phyloP scores from a whole-genome alignment of 1,139 yeast genomes.

The Insectozyma bohioensis region DNA sequence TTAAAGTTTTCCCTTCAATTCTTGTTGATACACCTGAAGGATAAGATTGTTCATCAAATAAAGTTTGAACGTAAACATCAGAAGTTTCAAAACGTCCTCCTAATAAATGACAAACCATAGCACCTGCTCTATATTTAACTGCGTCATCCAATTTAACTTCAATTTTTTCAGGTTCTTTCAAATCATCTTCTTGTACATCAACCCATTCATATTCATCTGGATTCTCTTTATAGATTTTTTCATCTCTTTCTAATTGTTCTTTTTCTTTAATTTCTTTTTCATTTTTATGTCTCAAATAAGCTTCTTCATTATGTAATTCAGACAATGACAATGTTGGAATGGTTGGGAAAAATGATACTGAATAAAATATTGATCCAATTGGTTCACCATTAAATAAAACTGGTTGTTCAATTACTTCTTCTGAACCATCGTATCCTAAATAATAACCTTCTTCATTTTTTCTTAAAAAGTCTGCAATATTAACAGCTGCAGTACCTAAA shows the following conservation, averaged over 20 bases:
- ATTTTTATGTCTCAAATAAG: conserved; percentile 28
- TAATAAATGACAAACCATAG: conserved; percentile 51
- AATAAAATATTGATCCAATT: conserved; percentile 53
- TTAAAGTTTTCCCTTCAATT: conserved; percentile 39
- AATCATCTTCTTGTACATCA: conserved; percentile 49
- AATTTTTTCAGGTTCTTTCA: conserved; percentile 44
- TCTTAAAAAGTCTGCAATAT: conserved; percentile 50
- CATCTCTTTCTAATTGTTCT: conserved; percentile 36
- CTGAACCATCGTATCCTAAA: conserved; percentile 53
- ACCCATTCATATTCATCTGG: conserved; percentile 69
- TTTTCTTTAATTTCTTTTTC: conserved; percentile 37
- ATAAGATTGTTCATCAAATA: conserved; percentile 62
- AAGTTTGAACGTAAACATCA: conserved; percentile 53
- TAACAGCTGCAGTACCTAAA: conserved; percentile 57
- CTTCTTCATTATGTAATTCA: conserved; percentile 45
- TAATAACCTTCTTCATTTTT: conserved; percentile 46
- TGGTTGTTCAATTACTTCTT: conserved; percentile 45
- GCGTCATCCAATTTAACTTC: conserved; percentile 54
- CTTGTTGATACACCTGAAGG: conserved; percentile 58
- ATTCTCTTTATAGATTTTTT: conserved; percentile 51
- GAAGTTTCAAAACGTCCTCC: conserved; percentile 49
- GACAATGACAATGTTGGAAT: conserved; percentile 59
- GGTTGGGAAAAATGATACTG: conserved; percentile 63
- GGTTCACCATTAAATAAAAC: conserved; percentile 44
- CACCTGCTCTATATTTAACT: conserved; percentile 59